Conservation (phyloP, 192 early-diverging fungal genomes). For the Nowakowskiella sp. region DNA sequence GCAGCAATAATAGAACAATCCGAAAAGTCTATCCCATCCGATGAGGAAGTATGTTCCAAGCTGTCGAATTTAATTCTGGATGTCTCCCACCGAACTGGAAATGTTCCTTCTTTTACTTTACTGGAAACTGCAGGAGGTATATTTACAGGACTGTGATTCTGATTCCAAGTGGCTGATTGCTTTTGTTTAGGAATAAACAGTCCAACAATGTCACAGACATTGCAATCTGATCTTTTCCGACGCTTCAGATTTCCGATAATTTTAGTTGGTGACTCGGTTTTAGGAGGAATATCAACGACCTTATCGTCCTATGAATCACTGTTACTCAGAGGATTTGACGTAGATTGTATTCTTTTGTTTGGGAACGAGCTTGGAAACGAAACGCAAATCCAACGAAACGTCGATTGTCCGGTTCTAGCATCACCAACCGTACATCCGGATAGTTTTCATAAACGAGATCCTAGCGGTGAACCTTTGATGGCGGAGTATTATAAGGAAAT, state of each 20-base stretch:
- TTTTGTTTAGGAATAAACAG: slow-evolving; percentile 47
- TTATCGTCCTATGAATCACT: slow-evolving; percentile 67
- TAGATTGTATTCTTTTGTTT: slow-evolving; percentile 62
- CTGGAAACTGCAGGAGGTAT: slow-evolving; percentile 76
- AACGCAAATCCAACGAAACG: slow-evolving; percentile 25
- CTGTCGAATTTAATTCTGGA: slow-evolving; percentile 17
- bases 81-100: slow-evolving; percentile 2
- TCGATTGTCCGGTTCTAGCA: slow-evolving; percentile 21
- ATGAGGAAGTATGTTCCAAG: neutral
- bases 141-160: neutral
- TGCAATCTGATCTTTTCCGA: slow-evolving; percentile 64
- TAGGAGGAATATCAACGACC: slow-evolving; percentile 79
- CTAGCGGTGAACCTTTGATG: slow-evolving; percentile 42
- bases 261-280: slow-evolving; percentile 64
- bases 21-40: slow-evolving; percentile 2
- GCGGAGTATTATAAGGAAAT: slow-evolving; percentile 47
- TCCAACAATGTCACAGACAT: slow-evolving; percentile 65
- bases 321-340: slow-evolving; percentile 58
- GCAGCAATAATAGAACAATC: slow-evolving; percentile 41
- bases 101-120: slow-evolving; percentile 24
- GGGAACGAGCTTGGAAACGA: slow-evolving; percentile 49
- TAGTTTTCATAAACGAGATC: neutral
- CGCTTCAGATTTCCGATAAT: slow-evolving; percentile 60
- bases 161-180: neutral
- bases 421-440: slow-evolving; percentile 33